A percentile compares a stretch with the other conserved stretches of the same genome.
Evolutionary conservation across 805 yeast genomes (phyloP).

Genomic region (Grigorovia humatica): DNA sequence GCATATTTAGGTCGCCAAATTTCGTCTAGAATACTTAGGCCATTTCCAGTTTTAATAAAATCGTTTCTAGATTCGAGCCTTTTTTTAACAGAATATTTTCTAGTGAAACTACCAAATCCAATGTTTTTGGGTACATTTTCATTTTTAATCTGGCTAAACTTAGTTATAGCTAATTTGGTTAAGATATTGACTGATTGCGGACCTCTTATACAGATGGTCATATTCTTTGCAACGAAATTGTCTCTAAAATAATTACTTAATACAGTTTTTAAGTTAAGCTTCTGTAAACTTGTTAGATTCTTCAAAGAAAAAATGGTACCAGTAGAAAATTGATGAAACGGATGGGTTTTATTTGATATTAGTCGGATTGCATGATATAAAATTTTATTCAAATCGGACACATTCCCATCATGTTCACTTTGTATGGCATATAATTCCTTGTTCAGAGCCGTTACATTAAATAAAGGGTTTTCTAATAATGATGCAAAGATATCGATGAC

Average conservation of each 20-base stretch:
- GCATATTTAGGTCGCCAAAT: slow-evolving; percentile 14
- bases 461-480: slow-evolving; percentile 41
- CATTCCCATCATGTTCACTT: slow-evolving; percentile 56
- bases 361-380: slow-evolving; percentile 50
- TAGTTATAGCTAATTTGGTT: slow-evolving; percentile 38
- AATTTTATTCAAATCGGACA: slow-evolving; percentile 34
- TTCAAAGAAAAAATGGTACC: slow-evolving; percentile 48
- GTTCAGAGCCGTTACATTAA: slow-evolving; percentile 32
- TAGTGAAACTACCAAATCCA: slow-evolving; percentile 5
- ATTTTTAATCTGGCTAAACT: slow-evolving; percentile 32
- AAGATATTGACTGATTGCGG: slow-evolving; percentile 54
- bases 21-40: slow-evolving; percentile 15
- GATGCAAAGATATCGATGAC: slow-evolving; percentile 41
- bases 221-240: slow-evolving; percentile 37
- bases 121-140: background rate
- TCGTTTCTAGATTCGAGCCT: background rate
- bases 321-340: slow-evolving; percentile 53
- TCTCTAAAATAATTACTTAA: slow-evolving; percentile 32
- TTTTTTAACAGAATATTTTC: background rate
- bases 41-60: background rate
- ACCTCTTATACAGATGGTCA: slow-evolving; percentile 52
- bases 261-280: slow-evolving; percentile 28
- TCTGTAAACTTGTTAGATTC: slow-evolving; percentile 26
- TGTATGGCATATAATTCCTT: slow-evolving; percentile 53
- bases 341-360: slow-evolving; percentile 38